phyloP scores from a whole-genome alignment of 441 rosid species.

The Populus tomentosa region DNA sequence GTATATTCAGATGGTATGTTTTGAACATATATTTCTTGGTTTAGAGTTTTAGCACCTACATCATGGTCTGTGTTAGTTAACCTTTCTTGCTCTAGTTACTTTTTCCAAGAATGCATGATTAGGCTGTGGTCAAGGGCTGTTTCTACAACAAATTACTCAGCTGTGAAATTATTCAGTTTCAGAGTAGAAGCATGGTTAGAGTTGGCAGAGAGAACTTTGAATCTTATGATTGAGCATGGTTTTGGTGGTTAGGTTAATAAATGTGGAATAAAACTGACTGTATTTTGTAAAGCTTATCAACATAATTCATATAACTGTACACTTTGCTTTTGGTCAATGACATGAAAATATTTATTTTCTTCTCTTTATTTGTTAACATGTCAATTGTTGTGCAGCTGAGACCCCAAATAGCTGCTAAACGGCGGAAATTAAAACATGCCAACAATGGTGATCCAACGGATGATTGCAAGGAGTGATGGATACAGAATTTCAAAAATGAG shows the following conservation, averaged over 20 bases:
- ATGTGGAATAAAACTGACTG: background rate
- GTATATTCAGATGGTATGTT: conserved; percentile 62
- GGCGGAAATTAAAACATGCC: conserved; percentile 21
- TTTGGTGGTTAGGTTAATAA: background rate
- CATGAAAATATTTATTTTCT: background rate
- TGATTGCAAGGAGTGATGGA: conserved; percentile 5
- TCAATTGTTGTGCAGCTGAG: conserved; percentile 46
- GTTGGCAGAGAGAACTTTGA: background rate
- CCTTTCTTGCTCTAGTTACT: background rate
- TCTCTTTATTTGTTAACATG: conserved; percentile 9
- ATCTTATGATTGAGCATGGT: background rate
- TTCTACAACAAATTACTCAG: background rate
- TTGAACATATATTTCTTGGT: background rate
- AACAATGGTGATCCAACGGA: conserved; percentile 8
- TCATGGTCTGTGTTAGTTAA: background rate
- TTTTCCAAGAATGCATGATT: background rate
- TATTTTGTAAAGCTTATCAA: background rate
- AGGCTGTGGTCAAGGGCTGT: background rate
- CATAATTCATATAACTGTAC: too few relatives aligned
- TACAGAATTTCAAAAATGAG: background rate
- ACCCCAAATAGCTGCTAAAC: conserved; percentile 40
- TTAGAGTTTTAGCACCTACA: background rate
- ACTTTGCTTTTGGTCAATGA: too few relatives aligned
- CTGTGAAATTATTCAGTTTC: background rate
- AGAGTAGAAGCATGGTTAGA: background rate